Percentiles rank a stretch among this genome's conserved stretches.
Evolutionary conservation across 371 early-diverging fungal species (phyloP).

Genomic region (Rhizopus stolonifer): DNA sequence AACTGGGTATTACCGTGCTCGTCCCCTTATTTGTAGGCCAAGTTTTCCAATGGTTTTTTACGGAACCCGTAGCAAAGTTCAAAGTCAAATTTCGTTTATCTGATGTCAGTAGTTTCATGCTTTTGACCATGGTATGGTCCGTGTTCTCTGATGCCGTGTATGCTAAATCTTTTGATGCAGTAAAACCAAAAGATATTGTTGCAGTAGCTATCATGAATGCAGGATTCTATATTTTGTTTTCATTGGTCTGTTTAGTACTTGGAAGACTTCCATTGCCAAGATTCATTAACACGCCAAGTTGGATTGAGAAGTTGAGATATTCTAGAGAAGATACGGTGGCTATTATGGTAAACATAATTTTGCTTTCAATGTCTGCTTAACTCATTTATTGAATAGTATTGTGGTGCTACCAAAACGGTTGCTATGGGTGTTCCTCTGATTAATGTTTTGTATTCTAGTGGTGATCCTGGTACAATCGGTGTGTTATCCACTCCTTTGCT

Average conservation of each 20-base stretch:
- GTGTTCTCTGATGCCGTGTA: slow-evolving; percentile 75
- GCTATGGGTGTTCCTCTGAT: slow-evolving; percentile 79
- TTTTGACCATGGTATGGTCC: slow-evolving; percentile 73
- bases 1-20: slow-evolving; percentile 65
- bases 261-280: slow-evolving; percentile 44
- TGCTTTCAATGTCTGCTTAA: neutral
- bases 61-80: slow-evolving; percentile 50
- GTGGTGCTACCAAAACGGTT: slow-evolving; percentile 76
- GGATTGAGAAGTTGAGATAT: slow-evolving; percentile 38
- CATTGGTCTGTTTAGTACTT: slow-evolving; percentile 37
- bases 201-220: slow-evolving; percentile 58
- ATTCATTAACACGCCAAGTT: slow-evolving; percentile 15
- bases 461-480: slow-evolving; percentile 55
- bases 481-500: slow-evolving; percentile 66
- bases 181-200: slow-evolving; percentile 55
- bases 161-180: slow-evolving; percentile 51
- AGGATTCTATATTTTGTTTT: slow-evolving; percentile 48
- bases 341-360: slow-evolving; percentile 45
- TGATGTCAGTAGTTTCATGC: slow-evolving; percentile 56
- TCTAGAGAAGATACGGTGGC: slow-evolving; percentile 58
- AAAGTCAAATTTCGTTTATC: slow-evolving; percentile 55
- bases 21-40: slow-evolving; percentile 69
- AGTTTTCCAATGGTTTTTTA: slow-evolving; percentile 58
- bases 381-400: slow-evolving; percentile 33
- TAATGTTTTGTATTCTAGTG: slow-evolving; percentile 65